Evolutionary conservation across 805 yeast genomes (phyloP), one percentile per base, ranked within the genome.

Genomic region (Grigorovia yakushimaensis): DNA sequence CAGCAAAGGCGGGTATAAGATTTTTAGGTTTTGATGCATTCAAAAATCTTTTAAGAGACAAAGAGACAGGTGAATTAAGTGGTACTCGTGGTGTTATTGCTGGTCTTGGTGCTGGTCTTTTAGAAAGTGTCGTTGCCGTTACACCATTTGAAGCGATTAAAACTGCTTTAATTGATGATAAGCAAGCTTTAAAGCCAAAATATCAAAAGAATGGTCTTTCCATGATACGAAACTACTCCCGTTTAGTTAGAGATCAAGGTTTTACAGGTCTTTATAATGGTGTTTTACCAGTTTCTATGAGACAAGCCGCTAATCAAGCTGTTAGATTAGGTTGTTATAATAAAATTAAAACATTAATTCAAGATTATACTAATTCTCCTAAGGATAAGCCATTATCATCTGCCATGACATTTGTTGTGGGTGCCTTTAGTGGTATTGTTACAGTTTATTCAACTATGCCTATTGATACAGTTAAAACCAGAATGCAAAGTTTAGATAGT

Each of bases 131-230:
- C 23, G 73, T 89, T 41, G 98, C 98, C 0, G 95, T 93, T 43
- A 91, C 98, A 0, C 98, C 98, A 2, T 88, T 89, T 47, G 98
- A 91, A 66, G 95, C 96, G 35, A 87, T 91, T 67, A 91, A 91
- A 63, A 91, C 98, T 0, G 96, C 94, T 0, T 74, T 89, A 67
- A 93, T 91, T 55, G 98, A 91, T 68, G 98, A 91, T 64, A 87
- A 82, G 54, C 94, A 84, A 66, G 59, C 83, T 5, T 69, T 77
- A 3, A 74, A 73, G 47, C 97, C 97, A 42, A 82, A 77, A 64
- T 93, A 91, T 67, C 87, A 81, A 53, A 69, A 70, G 54, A 69
- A 76, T 30, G 68, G 70, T 2, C 58, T 64, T 43, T 94, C 95
- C 8, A 73, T 88, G 9, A 58, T 84, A 47, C 55, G 62, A 49